These are phyloP conservation scores for Neoascochyta sp. DNA, from an alignment of 2,329 filamentous ascomycete genomes.

Conservation along the genomic window DNA sequence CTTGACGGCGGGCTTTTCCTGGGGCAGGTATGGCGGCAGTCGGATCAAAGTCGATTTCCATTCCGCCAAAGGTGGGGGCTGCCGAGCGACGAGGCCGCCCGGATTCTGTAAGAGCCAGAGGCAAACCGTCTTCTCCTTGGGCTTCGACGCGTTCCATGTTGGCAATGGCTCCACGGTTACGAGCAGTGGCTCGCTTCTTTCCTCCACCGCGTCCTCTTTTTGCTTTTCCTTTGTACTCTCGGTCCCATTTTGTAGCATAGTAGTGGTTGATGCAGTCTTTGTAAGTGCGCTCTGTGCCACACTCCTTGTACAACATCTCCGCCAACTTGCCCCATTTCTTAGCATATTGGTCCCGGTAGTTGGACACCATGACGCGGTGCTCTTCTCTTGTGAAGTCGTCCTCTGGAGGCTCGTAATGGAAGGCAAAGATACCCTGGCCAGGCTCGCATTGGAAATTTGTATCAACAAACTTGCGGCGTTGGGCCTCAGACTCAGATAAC, in stretches of 20 bases:
- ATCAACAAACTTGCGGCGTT: slow-evolving; percentile 60
- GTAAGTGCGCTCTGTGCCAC: slow-evolving; percentile 61
- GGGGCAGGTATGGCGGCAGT: slow-evolving; percentile 27
- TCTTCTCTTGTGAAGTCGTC: slow-evolving; percentile 75
- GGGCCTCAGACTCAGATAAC: slow-evolving; percentile 59
- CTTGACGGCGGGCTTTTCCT: slow-evolving; percentile 35
- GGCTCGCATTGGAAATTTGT: slow-evolving; percentile 62
- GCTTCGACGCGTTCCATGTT: slow-evolving; percentile 41
- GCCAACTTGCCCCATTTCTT: slow-evolving; percentile 83
- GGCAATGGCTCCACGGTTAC: slow-evolving; percentile 58
- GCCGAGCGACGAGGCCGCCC: slow-evolving; percentile 51
- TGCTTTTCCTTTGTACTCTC: slow-evolving; percentile 72
- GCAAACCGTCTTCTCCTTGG: slow-evolving; percentile 38
- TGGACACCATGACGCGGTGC: slow-evolving; percentile 65
- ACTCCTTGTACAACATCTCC: slow-evolving; percentile 52
- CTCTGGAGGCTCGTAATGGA: slow-evolving; percentile 67
- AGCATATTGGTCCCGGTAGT: slow-evolving; percentile 65
- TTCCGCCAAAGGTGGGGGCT: slow-evolving; percentile 69
- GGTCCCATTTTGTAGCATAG: slow-evolving; percentile 72
- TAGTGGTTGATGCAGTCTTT: slow-evolving; percentile 82
- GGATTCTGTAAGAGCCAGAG: slow-evolving; percentile 44
- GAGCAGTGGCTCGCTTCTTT: slow-evolving; percentile 40
- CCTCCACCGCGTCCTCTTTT: slow-evolving; percentile 29
- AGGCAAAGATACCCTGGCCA: slow-evolving; percentile 64
- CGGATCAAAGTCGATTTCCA: slow-evolving; percentile 59